Percentiles rank a stretch among this genome's conserved stretches.
phyloP scores from a whole-genome alignment of 768 basidiomycete species.

The Xerocomellus amylosporus region DNA sequence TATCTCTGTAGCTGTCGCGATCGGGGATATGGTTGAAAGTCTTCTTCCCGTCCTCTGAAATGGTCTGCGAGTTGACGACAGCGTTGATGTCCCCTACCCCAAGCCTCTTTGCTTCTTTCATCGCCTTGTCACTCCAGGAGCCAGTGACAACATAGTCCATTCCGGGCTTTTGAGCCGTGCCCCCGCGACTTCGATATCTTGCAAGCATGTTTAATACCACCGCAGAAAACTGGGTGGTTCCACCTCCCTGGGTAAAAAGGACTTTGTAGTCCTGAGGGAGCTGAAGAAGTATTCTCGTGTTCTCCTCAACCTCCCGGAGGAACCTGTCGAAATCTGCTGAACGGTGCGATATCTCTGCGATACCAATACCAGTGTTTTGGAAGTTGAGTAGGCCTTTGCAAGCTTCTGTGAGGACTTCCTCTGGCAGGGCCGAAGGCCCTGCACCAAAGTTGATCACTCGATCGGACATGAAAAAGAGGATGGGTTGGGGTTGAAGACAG shows the following conservation, averaged over 20 bases:
- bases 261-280: constrained; percentile 84
- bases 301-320: constrained; percentile 57
- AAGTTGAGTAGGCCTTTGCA: constrained; percentile 87
- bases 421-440: constrained; percentile 90
- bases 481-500: not conserved
- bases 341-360: constrained; percentile 95
- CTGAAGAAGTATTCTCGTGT: constrained; percentile 71
- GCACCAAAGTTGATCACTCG: constrained; percentile 89
- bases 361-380: constrained; percentile 85
- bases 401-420: constrained; percentile 81
- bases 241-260: constrained; percentile 94
- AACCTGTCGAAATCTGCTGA: constrained; percentile 82
- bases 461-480: constrained; percentile 19
- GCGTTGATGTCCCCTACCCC: constrained; percentile 58
- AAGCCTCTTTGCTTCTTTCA: constrained; percentile 77
- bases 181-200: constrained; percentile 69
- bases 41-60: constrained; percentile 59
- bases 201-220: constrained; percentile 91
- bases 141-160: constrained; percentile 94
- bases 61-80: constrained; percentile 64
- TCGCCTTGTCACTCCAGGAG: constrained; percentile 86
- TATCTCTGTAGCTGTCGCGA: constrained; percentile 55
- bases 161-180: constrained; percentile 51
- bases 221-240: constrained; percentile 87
- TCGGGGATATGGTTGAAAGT: constrained; percentile 79